Evolutionary conservation across 192 early-diverging fungal genomes (phyloP).

Genomic region (Coemansia sp.): DNA sequence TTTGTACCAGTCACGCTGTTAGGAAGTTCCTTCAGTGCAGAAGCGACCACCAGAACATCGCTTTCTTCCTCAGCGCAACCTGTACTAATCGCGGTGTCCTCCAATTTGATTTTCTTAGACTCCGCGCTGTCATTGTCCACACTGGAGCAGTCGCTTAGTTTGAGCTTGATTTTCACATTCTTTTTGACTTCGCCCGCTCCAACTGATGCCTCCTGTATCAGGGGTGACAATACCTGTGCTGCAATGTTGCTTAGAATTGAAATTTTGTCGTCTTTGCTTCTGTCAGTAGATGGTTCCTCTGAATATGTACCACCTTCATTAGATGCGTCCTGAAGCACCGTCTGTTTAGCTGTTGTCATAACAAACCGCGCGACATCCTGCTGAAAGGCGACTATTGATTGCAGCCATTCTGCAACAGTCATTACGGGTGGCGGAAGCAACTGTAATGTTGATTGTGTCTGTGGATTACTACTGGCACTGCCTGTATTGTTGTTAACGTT

Average conservation of each 20-base stretch:
- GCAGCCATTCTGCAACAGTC: constrained; percentile 37
- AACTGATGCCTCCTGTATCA: neutral
- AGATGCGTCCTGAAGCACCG: constrained; percentile 4
- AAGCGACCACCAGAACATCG: neutral
- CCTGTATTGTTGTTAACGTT: neutral
- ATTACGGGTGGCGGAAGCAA: neutral
- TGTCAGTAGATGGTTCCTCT: neutral
- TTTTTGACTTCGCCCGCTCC: neutral
- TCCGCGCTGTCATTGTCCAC: neutral
- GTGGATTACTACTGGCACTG: constrained; percentile 5
- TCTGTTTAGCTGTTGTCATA: constrained; percentile 5
- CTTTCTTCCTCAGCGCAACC: neutral
- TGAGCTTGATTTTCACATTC: neutral
- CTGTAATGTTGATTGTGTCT: neutral
- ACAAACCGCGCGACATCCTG: constrained; percentile 44
- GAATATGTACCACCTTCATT: neutral
- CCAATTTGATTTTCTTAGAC: neutral
- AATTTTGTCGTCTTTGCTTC: constrained; percentile 9
- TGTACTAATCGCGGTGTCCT: neutral
- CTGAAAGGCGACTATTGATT: constrained; percentile 41
- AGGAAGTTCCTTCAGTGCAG: constrained; percentile 13
- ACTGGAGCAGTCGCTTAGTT: neutral
- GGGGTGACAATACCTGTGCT: constrained; percentile 16
- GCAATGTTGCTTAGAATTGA: constrained; percentile 22
- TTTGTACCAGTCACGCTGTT: neutral